Evolutionary conservation across 768 basidiomycete species (phyloP), one percentile per base, ranked within the genome.

Genomic region (Boletus vermiculosoides): DNA sequence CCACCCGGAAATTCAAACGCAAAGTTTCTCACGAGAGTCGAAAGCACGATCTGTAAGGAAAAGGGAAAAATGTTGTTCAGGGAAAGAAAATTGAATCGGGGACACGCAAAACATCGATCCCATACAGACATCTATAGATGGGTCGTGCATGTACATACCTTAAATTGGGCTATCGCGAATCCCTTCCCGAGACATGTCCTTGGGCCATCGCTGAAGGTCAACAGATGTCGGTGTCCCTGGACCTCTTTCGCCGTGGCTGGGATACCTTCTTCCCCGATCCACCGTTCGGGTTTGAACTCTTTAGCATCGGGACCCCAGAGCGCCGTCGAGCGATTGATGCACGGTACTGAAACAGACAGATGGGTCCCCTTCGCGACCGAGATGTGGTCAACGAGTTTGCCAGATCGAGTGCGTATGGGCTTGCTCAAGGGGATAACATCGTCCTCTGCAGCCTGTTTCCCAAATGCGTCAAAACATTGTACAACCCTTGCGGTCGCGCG

Each of bases 231-330:
- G 25, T 45, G 23, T 25, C 44, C 44, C 23, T 45, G 44, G 7
- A 45, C 16, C 15, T 45, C 44, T 39, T 84, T 76, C 0, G 76
- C 75, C 25, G 49, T 49, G 18, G 45, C 47, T 1, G 63, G 61
- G 11, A 66, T 61, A 1, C 70, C 66, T 15, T 69, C 69, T 5
- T 71, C 68, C 5, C 62, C 61, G 8, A 88, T 71, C 88, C 88
- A 91, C 6, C 88, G 75, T 52, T 84, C 83, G 0, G 87, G 88
- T 41, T 79, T 74, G 67, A 85, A 90, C 47, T 77, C 77, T 22
- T 77, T 76, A 4, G 84, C 79, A 54, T 84, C 79, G 0, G 75
- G 63, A 1, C 88, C 88, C 88, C 88, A 90, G 30, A 86, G 66
- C 1, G 67, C 69, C 52, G 75, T 74, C n/a, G 81, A 79, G 7